phyloP scores from a whole-genome alignment of 2,329 filamentous ascomycete genomes.

The Aspergillus proliferans region DNA sequence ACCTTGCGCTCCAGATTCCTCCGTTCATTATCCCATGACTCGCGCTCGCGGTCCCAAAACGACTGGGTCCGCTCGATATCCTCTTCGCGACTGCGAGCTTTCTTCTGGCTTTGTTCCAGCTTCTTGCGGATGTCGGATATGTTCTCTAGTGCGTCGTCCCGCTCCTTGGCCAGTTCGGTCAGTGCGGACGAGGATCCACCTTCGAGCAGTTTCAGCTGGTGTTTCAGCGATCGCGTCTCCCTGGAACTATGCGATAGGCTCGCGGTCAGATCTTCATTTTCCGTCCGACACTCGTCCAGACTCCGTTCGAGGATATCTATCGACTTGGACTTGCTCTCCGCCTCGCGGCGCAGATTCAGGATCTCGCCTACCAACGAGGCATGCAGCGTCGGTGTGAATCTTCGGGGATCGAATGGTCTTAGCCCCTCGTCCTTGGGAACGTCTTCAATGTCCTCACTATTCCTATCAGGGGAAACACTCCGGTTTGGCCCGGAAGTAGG shows the following conservation, averaged over 20 bases:
- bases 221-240: conserved; percentile 73
- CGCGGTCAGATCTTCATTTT: conserved; percentile 65
- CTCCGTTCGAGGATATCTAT: conserved; percentile 78
- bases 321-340: conserved; percentile 80
- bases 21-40: conserved; percentile 76
- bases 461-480: conserved; percentile 31
- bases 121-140: conserved; percentile 67
- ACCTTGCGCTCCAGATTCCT: conserved; percentile 76
- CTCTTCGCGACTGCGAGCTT: conserved; percentile 71
- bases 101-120: conserved; percentile 72
- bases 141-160: conserved; percentile 73
- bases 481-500: conserved; percentile 51
- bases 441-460: conserved; percentile 33
- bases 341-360: conserved; percentile 73
- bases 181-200: conserved; percentile 81
- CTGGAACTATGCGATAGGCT: conserved; percentile 60
- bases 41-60: conserved; percentile 77
- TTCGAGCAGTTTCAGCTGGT: conserved; percentile 79
- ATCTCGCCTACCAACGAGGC: conserved; percentile 95
- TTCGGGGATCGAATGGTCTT: conserved; percentile 73
- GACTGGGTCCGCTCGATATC: conserved; percentile 71
- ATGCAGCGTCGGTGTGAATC: conserved; percentile 92
- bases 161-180: conserved; percentile 73
- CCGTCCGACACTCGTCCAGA: conserved; percentile 63
- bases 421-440: conserved; percentile 56